phyloP scores from a whole-genome alignment of 371 early-diverging fungal genomes.

The Mortierella sp. region DNA sequence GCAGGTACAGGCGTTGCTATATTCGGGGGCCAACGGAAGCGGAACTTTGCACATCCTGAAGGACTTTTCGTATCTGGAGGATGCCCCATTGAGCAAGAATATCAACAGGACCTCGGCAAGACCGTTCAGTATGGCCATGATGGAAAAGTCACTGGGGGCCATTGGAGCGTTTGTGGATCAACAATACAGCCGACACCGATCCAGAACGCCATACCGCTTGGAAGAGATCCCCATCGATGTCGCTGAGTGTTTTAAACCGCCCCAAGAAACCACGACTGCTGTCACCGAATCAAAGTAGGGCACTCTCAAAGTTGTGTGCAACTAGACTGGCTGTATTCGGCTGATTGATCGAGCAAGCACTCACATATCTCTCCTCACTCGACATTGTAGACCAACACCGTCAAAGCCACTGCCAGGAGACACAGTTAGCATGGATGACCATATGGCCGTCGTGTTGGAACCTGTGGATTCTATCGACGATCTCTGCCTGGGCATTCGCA shows the following conservation, averaged over 20 bases:
- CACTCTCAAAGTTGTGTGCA: background rate
- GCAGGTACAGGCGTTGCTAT: constrained; percentile 24
- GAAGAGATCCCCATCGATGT: constrained; percentile 19
- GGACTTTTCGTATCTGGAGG: background rate
- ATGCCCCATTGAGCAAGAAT: background rate
- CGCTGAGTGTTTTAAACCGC: background rate
- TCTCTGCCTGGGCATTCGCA: constrained; percentile 39
- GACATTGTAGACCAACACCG: background rate
- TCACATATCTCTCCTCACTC: background rate
- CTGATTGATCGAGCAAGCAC: background rate
- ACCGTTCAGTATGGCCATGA: constrained; percentile 42
- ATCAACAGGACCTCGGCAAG: background rate
- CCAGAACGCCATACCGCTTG: constrained; percentile 12
- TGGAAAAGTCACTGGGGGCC: constrained; percentile 35
- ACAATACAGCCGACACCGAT: background rate
- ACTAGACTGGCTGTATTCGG: background rate
- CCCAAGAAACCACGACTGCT: background rate
- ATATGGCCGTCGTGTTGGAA: background rate
- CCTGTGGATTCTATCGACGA: constrained; percentile 30
- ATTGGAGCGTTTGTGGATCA: constrained; percentile 43
- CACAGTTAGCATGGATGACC: constrained; percentile 9
- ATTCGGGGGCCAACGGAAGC: constrained; percentile 17
- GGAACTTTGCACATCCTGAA: constrained; percentile 30
- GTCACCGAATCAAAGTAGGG: constrained; percentile 14
- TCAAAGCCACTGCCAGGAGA: constrained; percentile 41